phyloP scores from a whole-genome alignment of 306 rosid genomes.

The Ormosia emarginata region DNA sequence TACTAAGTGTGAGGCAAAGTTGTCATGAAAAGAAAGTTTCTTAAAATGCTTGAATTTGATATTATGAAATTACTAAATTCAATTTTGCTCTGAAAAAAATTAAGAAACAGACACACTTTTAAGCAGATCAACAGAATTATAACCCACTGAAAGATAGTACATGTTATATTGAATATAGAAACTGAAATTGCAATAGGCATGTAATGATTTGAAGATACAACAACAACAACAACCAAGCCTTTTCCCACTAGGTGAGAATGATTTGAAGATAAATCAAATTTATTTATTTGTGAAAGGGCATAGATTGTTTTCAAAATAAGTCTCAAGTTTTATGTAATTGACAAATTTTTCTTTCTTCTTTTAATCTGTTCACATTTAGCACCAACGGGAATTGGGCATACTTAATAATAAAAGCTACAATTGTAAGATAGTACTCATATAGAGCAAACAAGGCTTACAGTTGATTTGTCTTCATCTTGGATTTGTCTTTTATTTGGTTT shows the following conservation, averaged over 20 bases:
- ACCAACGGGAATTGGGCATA: slow-evolving; percentile 13
- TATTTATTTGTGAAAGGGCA: not conserved
- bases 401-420: slow-evolving; percentile 14
- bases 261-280: not conserved
- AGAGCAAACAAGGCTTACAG: slow-evolving; percentile 28
- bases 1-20: not conserved
- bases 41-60: slow-evolving; percentile 14
- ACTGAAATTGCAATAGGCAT: not conserved
- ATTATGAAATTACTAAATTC: not conserved
- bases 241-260: no score
- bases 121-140: not conserved
- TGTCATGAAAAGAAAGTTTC: not conserved
- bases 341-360: not conserved
- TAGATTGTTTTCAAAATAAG: not conserved
- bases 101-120: not conserved
- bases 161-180: not conserved
- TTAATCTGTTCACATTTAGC: not conserved
- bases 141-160: not conserved
- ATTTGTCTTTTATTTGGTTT: slow-evolving; percentile 26
- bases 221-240: no score
- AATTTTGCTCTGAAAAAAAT: not conserved
- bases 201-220: not conserved
- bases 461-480: slow-evolving; percentile 30
- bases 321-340: not conserved
- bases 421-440: not conserved